phyloP scores from a whole-genome alignment of 805 yeast genomes.

The Metschnikowia henanensis region DNA sequence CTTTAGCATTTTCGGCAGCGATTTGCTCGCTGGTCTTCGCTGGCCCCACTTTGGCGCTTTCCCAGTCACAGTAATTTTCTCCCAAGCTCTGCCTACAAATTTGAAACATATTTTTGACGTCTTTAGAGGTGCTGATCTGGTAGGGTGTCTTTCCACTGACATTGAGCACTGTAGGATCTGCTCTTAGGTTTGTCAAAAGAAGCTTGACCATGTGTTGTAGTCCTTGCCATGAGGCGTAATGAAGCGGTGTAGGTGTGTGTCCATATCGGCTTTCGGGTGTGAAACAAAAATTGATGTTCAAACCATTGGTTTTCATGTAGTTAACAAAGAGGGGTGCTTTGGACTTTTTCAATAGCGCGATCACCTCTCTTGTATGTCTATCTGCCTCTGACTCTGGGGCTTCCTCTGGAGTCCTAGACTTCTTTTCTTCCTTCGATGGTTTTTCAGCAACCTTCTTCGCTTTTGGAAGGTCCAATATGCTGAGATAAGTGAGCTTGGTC shows the following conservation, averaged over 20 bases:
- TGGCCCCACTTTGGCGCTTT: constrained; percentile 58
- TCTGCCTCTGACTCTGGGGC: constrained; percentile 32
- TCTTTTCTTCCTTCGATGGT: constrained; percentile 15
- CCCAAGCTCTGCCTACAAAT: constrained; percentile 67
- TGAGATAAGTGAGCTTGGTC: constrained; percentile 68
- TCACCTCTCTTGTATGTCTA: constrained; percentile 55
- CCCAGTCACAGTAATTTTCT: constrained; percentile 72
- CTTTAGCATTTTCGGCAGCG: constrained; percentile 38
- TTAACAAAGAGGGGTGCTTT: constrained; percentile 72
- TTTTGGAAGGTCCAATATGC: constrained; percentile 55
- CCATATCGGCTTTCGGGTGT: constrained; percentile 54
- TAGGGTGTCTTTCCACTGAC: constrained; percentile 61
- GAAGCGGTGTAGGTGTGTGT: constrained; percentile 71
- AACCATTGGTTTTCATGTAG: constrained; percentile 57
- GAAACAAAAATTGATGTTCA: constrained; percentile 52
- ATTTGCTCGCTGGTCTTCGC: constrained; percentile 59
- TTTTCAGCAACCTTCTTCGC: constrained; percentile 18
- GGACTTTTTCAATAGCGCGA: constrained; percentile 63
- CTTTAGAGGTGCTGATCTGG: constrained; percentile 55
- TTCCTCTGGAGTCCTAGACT: constrained; percentile 8
- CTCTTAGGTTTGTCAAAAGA: constrained; percentile 61
- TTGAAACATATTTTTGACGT: constrained; percentile 59
- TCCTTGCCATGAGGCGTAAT: constrained; percentile 72
- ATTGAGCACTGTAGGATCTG: constrained; percentile 64
- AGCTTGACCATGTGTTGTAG: constrained; percentile 65